phyloP scores from a whole-genome alignment of 495 filamentous ascomycete species.

The Trichoderma asperelloides region DNA sequence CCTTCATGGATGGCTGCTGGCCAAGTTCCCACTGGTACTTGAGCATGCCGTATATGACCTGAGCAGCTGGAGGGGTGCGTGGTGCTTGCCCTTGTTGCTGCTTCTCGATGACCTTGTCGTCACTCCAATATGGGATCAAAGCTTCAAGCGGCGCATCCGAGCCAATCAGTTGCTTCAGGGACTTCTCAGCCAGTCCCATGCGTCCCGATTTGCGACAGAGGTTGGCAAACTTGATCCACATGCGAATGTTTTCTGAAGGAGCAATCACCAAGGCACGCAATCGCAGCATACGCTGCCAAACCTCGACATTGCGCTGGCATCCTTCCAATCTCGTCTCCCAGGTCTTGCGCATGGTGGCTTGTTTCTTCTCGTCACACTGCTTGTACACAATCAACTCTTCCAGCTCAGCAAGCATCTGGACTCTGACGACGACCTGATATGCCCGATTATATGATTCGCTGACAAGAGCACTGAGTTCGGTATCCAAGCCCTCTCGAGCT shows the following conservation, averaged over 20 bases:
- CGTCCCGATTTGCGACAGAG: constrained; percentile 92
- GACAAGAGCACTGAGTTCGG: constrained; percentile 86
- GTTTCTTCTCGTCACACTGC: constrained; percentile 79
- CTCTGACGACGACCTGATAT: constrained; percentile 89
- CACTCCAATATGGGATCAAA: constrained; percentile 45
- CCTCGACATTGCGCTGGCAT: constrained; percentile 93
- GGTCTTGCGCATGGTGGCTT: constrained; percentile 80
- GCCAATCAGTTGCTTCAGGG: constrained; percentile 62
- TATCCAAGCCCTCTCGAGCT: constrained; percentile 87
- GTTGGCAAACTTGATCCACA: constrained; percentile 99
- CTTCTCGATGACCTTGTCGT: constrained; percentile 29
- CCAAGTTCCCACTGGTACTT: constrained; percentile 90
- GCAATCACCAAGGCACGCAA: constrained; percentile 84
- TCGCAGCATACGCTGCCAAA: constrained; percentile 97
- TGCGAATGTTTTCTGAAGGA: constrained; percentile 87
- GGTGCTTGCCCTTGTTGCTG: not conserved
- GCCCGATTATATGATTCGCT: constrained; percentile 95
- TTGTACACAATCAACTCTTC: constrained; percentile 98
- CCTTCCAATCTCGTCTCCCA: constrained; percentile 94
- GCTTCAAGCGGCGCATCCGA: constrained; percentile 55
- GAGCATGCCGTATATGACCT: constrained; percentile 81
- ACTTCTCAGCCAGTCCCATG: constrained; percentile 92
- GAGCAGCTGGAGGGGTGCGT: constrained; percentile 48
- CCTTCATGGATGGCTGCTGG: constrained; percentile 36
- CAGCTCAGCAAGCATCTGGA: constrained; percentile 97